A percentile compares a stretch with the other conserved stretches of the same genome.
Conservation (phyloP, 2,329 filamentous ascomycete species). For the Aspergillus niger region DNA sequence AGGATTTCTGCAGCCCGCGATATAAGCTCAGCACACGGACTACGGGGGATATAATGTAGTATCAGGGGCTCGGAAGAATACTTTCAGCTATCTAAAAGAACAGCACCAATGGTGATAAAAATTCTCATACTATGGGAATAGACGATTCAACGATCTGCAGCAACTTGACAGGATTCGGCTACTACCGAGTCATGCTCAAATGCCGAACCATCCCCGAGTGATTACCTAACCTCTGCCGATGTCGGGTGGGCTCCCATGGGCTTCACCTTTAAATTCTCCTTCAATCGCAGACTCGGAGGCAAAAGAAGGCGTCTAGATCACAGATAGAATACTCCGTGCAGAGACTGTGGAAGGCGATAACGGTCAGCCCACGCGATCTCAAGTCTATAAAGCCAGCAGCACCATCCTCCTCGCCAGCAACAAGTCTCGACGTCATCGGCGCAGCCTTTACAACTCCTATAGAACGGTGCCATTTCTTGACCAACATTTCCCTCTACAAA, state of each 20-base stretch:
- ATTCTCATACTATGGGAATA: not conserved
- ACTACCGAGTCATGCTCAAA: not conserved
- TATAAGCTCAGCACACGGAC: not conserved
- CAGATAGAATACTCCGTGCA: not conserved
- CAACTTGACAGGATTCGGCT: not conserved
- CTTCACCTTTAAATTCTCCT: not conserved
- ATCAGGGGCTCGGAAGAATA: no score
- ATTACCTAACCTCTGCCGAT: constrained; percentile 11
- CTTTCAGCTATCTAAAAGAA: not conserved
- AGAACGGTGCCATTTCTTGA: not conserved
- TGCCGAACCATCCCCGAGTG: constrained; percentile 10
- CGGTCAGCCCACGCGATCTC: not conserved
- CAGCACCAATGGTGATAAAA: no score
- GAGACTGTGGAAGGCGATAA: not conserved
- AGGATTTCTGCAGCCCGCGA: not conserved
- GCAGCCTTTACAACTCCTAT: not conserved
- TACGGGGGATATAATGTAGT: no score
- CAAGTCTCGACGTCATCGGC: not conserved
- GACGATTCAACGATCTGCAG: not conserved
- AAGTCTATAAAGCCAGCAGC: constrained; percentile 1
- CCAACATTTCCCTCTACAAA: constrained; percentile 1
- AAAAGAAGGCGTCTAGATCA: not conserved
- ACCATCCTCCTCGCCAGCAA: not conserved
- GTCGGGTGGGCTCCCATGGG: constrained; percentile 4
- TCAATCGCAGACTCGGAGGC: not conserved